Evolutionary conservation across 208 protist species (phyloP).

Genomic region (Trypanosoma scelopori): DNA sequence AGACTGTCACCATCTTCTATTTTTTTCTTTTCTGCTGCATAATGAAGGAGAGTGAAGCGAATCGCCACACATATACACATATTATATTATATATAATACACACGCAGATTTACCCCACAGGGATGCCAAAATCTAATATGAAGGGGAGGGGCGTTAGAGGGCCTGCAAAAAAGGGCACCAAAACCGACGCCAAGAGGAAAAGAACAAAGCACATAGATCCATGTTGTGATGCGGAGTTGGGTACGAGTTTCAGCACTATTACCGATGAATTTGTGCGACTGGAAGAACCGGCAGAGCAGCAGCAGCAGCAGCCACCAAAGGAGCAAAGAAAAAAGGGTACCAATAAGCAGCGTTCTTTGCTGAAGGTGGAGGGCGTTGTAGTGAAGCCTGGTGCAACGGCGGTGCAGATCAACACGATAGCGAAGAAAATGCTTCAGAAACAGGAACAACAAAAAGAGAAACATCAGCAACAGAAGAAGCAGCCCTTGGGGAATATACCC

Average conservation of each 20-base stretch:
- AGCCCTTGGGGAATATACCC: constrained; percentile 38
- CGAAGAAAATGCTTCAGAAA: constrained; percentile 29
- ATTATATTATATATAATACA: not conserved
- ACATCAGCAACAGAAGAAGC: constrained; percentile 6
- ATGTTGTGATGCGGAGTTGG: constrained; percentile 48
- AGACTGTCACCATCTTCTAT: too few species aligned
- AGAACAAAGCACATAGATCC: constrained; percentile 68
- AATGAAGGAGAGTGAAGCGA: not conserved
- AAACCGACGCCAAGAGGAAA: constrained; percentile 42
- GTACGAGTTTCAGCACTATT: constrained; percentile 46
- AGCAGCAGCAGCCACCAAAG: constrained; percentile 14
- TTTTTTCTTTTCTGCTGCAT: too few species aligned
- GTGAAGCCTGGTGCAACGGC: constrained; percentile 76
- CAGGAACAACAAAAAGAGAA: constrained; percentile 8
- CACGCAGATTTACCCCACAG: not conserved
- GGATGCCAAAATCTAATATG: constrained; percentile 21
- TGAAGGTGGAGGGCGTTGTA: constrained; percentile 36
- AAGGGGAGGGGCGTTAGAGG: not conserved
- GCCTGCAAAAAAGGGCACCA: constrained; percentile 50
- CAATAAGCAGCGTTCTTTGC: not conserved
- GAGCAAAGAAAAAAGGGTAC: constrained; percentile 35
- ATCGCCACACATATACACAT: not conserved
- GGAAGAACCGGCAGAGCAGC: not conserved
- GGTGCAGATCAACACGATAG: constrained; percentile 51
- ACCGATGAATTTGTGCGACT: constrained; percentile 56